Base-by-base conservation (phyloP, 108 stramenopile species). In the Fragilariopsis cylindrus region DNA sequence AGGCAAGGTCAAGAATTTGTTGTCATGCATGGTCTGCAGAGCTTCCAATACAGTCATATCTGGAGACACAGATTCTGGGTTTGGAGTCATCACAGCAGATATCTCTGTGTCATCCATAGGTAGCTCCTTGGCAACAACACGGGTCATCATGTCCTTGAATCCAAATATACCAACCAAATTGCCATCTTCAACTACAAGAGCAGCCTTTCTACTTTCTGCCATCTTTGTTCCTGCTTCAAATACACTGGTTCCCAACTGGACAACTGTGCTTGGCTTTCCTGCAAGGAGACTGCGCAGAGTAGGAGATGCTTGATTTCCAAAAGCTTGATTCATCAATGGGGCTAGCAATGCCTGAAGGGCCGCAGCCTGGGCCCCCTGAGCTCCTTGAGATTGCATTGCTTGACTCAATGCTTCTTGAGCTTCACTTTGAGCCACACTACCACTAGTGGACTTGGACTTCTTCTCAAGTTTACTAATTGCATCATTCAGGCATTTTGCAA, bases 401-500 rank as follows among this genome's bases (percentile, higher is more conserved):
- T 88, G 87, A 66, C 76, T 85, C 53, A 81, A 45, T 18, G 87
- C 91, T 48, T 90, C 92, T 19, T 86, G 82, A 41, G 88, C 91
- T 8, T 81, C 84, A 46, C 69, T 81, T 19, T 86, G 82, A 41
- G 88, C 91, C 5, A 82, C 84, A 46, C 69, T 81, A 48, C 75
- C 79, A 56, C 72, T 82, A 70, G 85, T 94, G 42, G 82, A 73
- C 15, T 88, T 56, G 13, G 88, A 72, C 60, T 83, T 89, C 64
- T 83, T 89, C 75, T 97, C 96, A 11, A 98, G 82, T 71, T 94
- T 86, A n/a, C 80, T 72, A 58, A 98, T 93, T 3, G 96, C 97
- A 78, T 96, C 96, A 76, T 95, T 94, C 79, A 98, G 66, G 70
- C 96, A 97, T 74, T 97, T 97, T 7, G 96, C 96, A 67, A 98